phyloP scores from a whole-genome alignment of 352 stramenopile genomes.

The Globisporangium camurandrum region DNA sequence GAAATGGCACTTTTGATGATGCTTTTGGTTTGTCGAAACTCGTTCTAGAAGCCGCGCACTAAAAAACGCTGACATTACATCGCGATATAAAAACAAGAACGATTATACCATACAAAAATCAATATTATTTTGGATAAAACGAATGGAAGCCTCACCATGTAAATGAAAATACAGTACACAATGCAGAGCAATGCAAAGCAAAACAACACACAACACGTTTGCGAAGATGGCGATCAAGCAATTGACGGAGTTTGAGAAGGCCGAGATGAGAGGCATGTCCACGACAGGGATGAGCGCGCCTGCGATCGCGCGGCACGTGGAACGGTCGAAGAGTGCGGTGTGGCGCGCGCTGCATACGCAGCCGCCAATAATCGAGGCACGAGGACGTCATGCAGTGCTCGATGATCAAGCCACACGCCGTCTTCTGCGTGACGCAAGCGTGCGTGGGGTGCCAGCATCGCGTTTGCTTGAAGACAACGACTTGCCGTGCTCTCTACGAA shows the following conservation, averaged over 20 bases:
- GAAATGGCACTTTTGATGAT: no score
- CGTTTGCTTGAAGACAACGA: constrained; percentile 1
- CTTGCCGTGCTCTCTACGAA: constrained; percentile 2
- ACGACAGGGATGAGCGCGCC: background rate
- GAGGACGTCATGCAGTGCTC: background rate
- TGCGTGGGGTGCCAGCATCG: background rate
- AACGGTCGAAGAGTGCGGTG: background rate
- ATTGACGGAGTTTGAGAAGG: background rate
- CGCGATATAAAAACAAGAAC: background rate
- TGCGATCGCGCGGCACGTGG: background rate
- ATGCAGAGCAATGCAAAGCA: background rate
- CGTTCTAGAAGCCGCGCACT: background rate
- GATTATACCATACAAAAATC: background rate
- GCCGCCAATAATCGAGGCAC: background rate
- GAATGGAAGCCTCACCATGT: background rate
- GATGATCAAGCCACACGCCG: background rate
- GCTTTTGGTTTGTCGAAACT: background rate
- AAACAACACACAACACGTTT: background rate
- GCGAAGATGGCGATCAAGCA: background rate
- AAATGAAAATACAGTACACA: background rate
- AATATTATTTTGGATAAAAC: background rate
- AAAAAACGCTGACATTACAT: background rate
- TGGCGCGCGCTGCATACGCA: constrained; percentile 1
- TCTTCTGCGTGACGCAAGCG: background rate
- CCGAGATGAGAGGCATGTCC: background rate